phyloP scores from a whole-genome alignment of 1,284 basidiomycete species.

The Fomitiporia mediterranea region DNA sequence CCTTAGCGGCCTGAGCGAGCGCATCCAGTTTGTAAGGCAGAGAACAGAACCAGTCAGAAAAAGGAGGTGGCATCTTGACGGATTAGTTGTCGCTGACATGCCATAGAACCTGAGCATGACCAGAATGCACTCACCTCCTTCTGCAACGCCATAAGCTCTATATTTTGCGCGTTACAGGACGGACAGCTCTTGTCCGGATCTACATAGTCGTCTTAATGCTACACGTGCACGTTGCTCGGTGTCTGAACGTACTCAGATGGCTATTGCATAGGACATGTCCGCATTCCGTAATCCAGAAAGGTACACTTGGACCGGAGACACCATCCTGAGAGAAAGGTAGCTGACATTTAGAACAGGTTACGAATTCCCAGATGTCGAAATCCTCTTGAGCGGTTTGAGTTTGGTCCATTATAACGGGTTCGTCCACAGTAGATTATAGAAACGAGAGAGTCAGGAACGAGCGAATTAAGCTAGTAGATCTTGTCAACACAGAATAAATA shows the following conservation, averaged over 20 bases:
- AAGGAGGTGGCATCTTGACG: conserved; percentile 64
- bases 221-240: not conserved
- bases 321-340: conserved; percentile 50
- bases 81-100: conserved; percentile 9
- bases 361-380: conserved; percentile 76
- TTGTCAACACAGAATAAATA: not conserved
- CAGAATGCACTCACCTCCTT: conserved; percentile 44
- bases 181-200: conserved; percentile 68
- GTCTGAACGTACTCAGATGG: conserved; percentile 61
- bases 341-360: conserved; percentile 62
- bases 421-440: not conserved
- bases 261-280: conserved; percentile 78
- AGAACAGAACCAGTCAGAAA: conserved; percentile 73
- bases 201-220: conserved; percentile 27
- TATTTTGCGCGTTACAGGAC: conserved; percentile 54
- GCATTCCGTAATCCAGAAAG: conserved; percentile 83
- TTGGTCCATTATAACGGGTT: conserved; percentile 3
- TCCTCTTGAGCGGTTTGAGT: conserved; percentile 6
- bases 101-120: not conserved
- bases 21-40: conserved; percentile 56
- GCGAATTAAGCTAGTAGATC: too few species aligned
- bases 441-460: too few species aligned
- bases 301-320: conserved; percentile 47
- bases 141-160: conserved; percentile 68
- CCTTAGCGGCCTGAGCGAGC: conserved; percentile 61